Base-by-base conservation (phyloP, 2,329 filamentous ascomycete species). In the Apiospora malaysiana region DNA sequence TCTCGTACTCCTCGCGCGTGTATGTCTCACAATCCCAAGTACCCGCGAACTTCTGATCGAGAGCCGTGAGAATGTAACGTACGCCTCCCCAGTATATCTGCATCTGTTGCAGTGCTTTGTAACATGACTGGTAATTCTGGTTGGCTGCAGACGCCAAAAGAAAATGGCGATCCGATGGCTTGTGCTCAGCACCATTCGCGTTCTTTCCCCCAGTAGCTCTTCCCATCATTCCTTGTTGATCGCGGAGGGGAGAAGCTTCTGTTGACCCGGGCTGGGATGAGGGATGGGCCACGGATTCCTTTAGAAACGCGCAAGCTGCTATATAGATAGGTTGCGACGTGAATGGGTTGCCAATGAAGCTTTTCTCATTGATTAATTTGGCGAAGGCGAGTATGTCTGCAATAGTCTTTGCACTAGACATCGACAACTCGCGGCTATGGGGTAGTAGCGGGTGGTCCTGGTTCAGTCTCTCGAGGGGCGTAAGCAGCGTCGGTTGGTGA, bases 241-340 rank as follows among this genome's bases (percentile, higher is more conserved):
- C 27, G 3, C 14, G n/a, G 1, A 40, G 37, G 27, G 32, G 27
- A 9, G 67, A 51, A 5, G 45, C 37, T 14, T 46, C 32, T 40
- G 90, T 86, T 0, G 92, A 93, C 40, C 91, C 79, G 25, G 90
- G 85, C 71, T 91, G 89, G 0, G 92, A 92, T 27, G 68, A 56
- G 8, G 91, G 91, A 73, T 90, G 91, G 18, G 92, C 88, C 4
- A 90, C 91, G 5, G 93, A 94, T 78, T 97, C 94, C 83, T 94
- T 94, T 21, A 97, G 83, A 75, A 97, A 97, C 0, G 94, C 94
- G 77, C 94, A 97, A 0, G 94, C 94, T 0, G 94, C 94, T 72
- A 97, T 95, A 76, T 97, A 97, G 77, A 97, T 97, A 0, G 94
- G 94, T 80, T 97, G 94, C 66, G 92, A 94, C 0, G 93, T 96